Evolutionary conservation across 257 asterid genomes (phyloP).

Genomic region (Coffea eugenioides): DNA sequence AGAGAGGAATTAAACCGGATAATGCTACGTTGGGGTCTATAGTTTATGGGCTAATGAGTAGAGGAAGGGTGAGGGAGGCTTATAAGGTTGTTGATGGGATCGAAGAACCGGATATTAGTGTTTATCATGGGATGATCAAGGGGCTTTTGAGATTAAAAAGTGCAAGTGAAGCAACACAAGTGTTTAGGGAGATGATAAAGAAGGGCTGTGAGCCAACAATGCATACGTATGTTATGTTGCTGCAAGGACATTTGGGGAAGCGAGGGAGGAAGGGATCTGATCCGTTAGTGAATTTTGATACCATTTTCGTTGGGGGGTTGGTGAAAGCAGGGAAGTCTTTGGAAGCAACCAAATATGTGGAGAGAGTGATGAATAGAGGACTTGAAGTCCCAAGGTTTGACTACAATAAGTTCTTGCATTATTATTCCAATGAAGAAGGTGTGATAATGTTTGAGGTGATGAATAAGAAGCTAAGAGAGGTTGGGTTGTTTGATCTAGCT

Average conservation of each 20-base stretch:
- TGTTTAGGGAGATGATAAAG: conserved; percentile 83
- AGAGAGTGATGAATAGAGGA: conserved; percentile 65
- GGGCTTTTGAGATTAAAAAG: conserved; percentile 72
- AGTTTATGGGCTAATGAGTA: conserved; percentile 49
- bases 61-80: conserved; percentile 69
- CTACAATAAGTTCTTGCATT: conserved; percentile 79
- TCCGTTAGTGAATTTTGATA: conserved; percentile 89
- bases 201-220: conserved; percentile 83
- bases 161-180: conserved; percentile 72
- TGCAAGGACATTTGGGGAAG: conserved; percentile 92
- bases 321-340: conserved; percentile 63
- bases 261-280: conserved; percentile 84
- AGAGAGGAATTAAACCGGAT: conserved; percentile 53
- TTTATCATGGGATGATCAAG: conserved; percentile 86
- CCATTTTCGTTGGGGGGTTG: conserved; percentile 89
- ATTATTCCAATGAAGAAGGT: conserved; percentile 82
- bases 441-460: conserved; percentile 73
- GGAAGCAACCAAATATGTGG: conserved; percentile 79
- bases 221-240: conserved; percentile 89
- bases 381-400: conserved; percentile 87
- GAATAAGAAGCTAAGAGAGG: conserved; percentile 77
- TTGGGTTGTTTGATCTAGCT: conserved; percentile 82
- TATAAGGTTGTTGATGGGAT: conserved; percentile 44
- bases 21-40: conserved; percentile 50
- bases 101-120: conserved; percentile 48